Percentiles rank a stretch among this genome's conserved stretches.
Conservation (phyloP, 2,329 filamentous ascomycete genomes). For the Orbilia oligospora region DNA sequence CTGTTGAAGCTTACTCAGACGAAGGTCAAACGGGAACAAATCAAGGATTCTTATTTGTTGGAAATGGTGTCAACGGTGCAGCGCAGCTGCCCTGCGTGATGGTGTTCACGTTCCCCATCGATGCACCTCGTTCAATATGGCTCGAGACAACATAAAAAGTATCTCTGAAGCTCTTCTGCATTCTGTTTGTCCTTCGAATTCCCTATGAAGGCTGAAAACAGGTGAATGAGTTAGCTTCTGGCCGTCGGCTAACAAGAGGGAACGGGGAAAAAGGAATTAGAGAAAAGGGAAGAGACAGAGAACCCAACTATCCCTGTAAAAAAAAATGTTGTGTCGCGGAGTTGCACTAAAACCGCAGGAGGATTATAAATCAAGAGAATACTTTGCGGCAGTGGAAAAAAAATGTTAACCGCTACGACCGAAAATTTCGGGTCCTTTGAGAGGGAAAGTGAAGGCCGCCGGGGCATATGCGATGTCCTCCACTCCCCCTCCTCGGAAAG, state of each 20-base stretch:
- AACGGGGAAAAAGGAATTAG: conserved; percentile 18
- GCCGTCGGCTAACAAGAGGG: conserved; percentile 27
- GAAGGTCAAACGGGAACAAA: conserved; percentile 22
- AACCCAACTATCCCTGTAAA: conserved; percentile 31
- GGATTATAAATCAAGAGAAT: conserved; percentile 59
- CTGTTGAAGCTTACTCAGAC: conserved; percentile 25
- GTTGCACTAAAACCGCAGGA: conserved; percentile 58
- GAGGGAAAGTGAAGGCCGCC: conserved; percentile 46
- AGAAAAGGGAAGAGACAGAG: conserved; percentile 15
- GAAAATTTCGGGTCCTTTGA: conserved; percentile 29
- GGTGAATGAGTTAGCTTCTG: conserved; percentile 22
- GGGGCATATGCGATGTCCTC: conserved; percentile 28
- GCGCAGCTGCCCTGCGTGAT: conserved; percentile 44
- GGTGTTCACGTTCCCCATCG: conserved; percentile 10
- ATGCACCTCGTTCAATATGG: background rate
- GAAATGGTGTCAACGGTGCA: conserved; percentile 58
- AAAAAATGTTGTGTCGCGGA: conserved; percentile 31
- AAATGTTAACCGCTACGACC: conserved; percentile 14
- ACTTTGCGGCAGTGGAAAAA: conserved; percentile 3
- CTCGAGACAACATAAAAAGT: too few species aligned
- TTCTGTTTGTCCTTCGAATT: too few species aligned
- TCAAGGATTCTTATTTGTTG: conserved; percentile 38
- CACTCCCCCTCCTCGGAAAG: conserved; percentile 50
- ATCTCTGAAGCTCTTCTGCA: too few species aligned
- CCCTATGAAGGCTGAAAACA: background rate